Percentiles rank a stretch among this genome's conserved stretches.
phyloP scores from a whole-genome alignment of 164 flowering plant species.

The Akebia trifoliata region DNA sequence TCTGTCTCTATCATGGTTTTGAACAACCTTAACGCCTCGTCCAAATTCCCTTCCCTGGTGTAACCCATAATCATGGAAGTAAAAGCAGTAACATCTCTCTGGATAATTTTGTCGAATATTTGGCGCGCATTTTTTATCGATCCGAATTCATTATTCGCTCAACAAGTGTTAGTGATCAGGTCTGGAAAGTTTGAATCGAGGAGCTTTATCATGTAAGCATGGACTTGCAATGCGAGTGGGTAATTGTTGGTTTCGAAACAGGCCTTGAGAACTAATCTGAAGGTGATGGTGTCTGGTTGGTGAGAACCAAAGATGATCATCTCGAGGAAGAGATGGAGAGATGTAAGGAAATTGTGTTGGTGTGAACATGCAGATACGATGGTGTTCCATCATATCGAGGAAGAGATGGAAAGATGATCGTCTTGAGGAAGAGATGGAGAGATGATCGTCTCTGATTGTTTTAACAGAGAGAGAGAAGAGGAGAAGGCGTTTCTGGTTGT shows the following conservation, averaged over 20 bases:
- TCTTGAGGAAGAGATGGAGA: too few relatives aligned
- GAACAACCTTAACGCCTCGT: constrained; percentile 18
- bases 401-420: constrained; percentile 18
- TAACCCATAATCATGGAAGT: constrained; percentile 24
- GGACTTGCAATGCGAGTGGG: constrained; percentile 17
- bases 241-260: constrained; percentile 8
- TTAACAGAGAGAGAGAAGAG: too few relatives aligned
- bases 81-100: constrained; percentile 19
- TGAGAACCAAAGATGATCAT: constrained; percentile 7
- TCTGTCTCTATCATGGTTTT: constrained; percentile 9
- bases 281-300: constrained; percentile 19
- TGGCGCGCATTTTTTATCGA: constrained; percentile 9
- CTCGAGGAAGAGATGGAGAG: too few relatives aligned
- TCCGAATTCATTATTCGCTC: constrained; percentile 15
- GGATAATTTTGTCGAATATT: constrained; percentile 17
- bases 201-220: constrained; percentile 20
- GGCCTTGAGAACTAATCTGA: constrained; percentile 19
- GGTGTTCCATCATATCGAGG: constrained; percentile 21
- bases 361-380: constrained; percentile 13
- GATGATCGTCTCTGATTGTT: too few relatives aligned
- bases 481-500: too few relatives aligned
- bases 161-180: constrained; percentile 18
- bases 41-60: constrained; percentile 15
- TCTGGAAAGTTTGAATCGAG: constrained; percentile 11
- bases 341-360: constrained; percentile 16